These are phyloP conservation scores for Globisporangium cederbergense DNA, from an alignment of 352 stramenopile species.

Conservation along the genomic window DNA sequence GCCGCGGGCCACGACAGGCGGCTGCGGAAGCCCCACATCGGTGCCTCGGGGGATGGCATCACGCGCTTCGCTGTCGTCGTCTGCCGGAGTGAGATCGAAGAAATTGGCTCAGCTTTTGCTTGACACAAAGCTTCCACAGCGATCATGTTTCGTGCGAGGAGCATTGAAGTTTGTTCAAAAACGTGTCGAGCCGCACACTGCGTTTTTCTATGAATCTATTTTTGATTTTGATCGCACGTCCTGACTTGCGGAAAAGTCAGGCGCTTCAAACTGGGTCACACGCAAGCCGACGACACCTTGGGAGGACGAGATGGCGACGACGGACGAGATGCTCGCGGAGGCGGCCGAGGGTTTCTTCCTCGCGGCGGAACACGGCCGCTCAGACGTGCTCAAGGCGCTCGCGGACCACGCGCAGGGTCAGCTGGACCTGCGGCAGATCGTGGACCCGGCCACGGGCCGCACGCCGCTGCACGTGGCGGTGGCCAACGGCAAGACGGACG, in stretches of 20 bases:
- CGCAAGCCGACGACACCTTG: too few relatives aligned
- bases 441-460: constrained; percentile 58
- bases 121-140: too few relatives aligned
- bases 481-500: constrained; percentile 67
- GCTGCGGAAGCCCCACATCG: constrained; percentile 7
- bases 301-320: not conserved
- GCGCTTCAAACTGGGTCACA: too few relatives aligned
- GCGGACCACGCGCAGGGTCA: constrained; percentile 55
- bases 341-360: constrained; percentile 80
- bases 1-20: constrained; percentile 15
- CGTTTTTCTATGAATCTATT: too few relatives aligned
- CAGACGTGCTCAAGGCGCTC: constrained; percentile 84
- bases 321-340: constrained; percentile 48
- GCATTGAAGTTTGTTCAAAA: too few relatives aligned
- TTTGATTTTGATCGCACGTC: too few relatives aligned
- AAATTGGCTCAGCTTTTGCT: too few relatives aligned
- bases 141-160: too few relatives aligned
- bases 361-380: constrained; percentile 74
- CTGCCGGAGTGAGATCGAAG: not conserved
- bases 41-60: not conserved
- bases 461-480: constrained; percentile 80
- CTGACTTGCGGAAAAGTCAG: too few relatives aligned
- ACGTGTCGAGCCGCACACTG: too few relatives aligned
- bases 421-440: constrained; percentile 45
- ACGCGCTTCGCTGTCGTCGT: not conserved